Conservation (phyloP, 495 filamentous ascomycete species). For the Aspergillus taichungensis region DNA sequence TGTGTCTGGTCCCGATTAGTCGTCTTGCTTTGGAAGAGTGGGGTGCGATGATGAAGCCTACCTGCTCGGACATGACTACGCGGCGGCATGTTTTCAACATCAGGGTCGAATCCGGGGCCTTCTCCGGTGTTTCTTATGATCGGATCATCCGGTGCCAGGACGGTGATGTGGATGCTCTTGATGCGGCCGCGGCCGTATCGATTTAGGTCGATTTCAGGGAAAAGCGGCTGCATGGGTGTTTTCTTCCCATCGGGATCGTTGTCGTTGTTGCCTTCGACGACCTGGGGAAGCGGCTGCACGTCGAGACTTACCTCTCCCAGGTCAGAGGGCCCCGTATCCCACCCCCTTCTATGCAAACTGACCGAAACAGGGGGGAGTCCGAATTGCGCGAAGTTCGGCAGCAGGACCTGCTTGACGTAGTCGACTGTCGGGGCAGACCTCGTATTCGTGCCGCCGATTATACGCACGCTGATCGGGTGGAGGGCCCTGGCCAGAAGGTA, state of each 20-base stretch:
- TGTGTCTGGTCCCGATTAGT: slow-evolving; percentile 1
- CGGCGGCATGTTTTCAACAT: no score
- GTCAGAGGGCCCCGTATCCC: slow-evolving; percentile 48
- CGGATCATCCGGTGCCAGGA: slow-evolving; percentile 40
- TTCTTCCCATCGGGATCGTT: no score
- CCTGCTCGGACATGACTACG: no score
- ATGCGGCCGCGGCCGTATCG: slow-evolving; percentile 36
- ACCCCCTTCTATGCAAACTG: slow-evolving; percentile 53
- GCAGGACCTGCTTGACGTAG: slow-evolving; percentile 66
- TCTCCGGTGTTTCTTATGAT: not conserved
- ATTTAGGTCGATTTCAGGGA: slow-evolving; percentile 32
- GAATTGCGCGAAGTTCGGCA: slow-evolving; percentile 56
- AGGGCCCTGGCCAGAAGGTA: slow-evolving; percentile 44
- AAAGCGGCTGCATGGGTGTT: slow-evolving; percentile 20
- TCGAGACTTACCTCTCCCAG: slow-evolving; percentile 53
- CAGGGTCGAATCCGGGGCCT: not conserved
- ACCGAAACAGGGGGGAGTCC: slow-evolving; percentile 52
- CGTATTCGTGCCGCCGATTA: slow-evolving; percentile 74
- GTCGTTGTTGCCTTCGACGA: not conserved
- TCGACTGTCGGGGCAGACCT: slow-evolving; percentile 65
- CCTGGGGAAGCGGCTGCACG: slow-evolving; percentile 41
- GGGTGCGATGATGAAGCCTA: no score
- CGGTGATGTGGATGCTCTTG: slow-evolving; percentile 50
- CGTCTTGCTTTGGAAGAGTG: not conserved
- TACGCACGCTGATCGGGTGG: slow-evolving; percentile 31